Conservation (phyloP, 768 basidiomycete genomes). For the Lentinula edodes region DNA sequence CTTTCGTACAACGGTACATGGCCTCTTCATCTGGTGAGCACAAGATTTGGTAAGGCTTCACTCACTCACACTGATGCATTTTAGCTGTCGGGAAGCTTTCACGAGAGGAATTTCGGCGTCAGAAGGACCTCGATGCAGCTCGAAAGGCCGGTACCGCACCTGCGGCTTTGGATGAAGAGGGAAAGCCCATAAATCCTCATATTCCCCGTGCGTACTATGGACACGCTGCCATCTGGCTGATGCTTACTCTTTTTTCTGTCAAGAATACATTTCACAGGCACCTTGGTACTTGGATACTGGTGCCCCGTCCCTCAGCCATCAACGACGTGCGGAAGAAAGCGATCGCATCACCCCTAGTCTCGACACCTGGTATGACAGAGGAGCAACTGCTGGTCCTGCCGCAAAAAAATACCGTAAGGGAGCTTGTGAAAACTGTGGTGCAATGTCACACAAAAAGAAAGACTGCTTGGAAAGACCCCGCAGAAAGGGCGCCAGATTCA, state of each 20-base stretch:
- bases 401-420: constrained; percentile 97
- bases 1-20: not conserved
- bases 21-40: constrained; percentile 6
- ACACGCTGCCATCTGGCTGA: constrained; percentile 3
- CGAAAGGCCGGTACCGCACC: constrained; percentile 98
- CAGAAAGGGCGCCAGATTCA: constrained; percentile 92
- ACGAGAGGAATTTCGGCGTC: constrained; percentile 88
- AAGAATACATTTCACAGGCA: constrained; percentile 97
- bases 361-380: constrained; percentile 90
- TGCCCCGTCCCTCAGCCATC: constrained; percentile 89
- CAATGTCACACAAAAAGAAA: constrained; percentile 85
- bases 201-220: constrained; percentile 77
- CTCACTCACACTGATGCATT: not conserved
- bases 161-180: constrained; percentile 92
- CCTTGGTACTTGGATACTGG: constrained; percentile 99
- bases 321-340: constrained; percentile 70
- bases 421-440: constrained; percentile 98
- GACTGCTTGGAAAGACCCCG: constrained; percentile 97
- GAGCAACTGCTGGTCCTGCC: constrained; percentile 77
- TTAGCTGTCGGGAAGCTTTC: constrained; percentile 69
- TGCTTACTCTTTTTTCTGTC: not conserved
- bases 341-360: constrained; percentile 58
- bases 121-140: constrained; percentile 96
- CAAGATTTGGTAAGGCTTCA: not conserved
- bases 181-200: constrained; percentile 95